These are phyloP conservation scores for Lactarius sanguifluus DNA, from an alignment of 768 basidiomycete species.

Conservation along the genomic window DNA sequence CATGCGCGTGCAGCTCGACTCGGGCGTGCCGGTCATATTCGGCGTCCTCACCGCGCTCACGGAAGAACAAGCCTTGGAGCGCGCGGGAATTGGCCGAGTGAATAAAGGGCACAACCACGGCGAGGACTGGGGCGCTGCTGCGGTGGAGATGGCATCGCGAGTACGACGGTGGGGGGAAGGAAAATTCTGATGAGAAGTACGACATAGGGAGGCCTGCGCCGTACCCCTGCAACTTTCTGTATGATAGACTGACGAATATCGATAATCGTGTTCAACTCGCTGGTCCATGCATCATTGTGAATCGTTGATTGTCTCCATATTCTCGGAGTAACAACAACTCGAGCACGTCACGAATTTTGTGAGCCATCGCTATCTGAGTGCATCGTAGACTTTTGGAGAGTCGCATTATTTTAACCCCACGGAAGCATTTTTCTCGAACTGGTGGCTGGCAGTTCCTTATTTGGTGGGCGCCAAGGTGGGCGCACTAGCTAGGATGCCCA, in stretches of 20 bases:
- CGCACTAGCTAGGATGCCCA: background rate
- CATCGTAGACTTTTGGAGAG: background rate
- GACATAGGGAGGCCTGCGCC: background rate
- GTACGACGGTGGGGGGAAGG: conserved; percentile 68
- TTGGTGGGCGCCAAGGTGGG: too few species aligned
- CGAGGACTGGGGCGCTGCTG: conserved; percentile 96
- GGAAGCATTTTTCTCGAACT: background rate
- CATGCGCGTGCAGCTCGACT: conserved; percentile 93
- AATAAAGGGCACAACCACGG: conserved; percentile 94
- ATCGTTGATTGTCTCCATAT: background rate
- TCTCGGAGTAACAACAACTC: background rate
- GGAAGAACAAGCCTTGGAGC: conserved; percentile 92
- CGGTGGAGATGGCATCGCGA: conserved; percentile 87
- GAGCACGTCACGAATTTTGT: background rate
- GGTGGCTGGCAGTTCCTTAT: background rate
- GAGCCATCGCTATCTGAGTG: background rate
- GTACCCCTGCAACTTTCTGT: background rate
- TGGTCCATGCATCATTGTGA: background rate
- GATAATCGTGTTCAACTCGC: background rate
- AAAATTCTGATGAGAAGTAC: conserved; percentile 44
- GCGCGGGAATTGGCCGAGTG: conserved; percentile 79
- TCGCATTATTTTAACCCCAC: background rate
- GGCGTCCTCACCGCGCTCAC: conserved; percentile 91
- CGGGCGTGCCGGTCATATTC: conserved; percentile 92
- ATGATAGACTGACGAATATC: conserved; percentile 6